Conservation (phyloP, 2,329 filamentous ascomycete species). For the Pezicula radicicola region DNA sequence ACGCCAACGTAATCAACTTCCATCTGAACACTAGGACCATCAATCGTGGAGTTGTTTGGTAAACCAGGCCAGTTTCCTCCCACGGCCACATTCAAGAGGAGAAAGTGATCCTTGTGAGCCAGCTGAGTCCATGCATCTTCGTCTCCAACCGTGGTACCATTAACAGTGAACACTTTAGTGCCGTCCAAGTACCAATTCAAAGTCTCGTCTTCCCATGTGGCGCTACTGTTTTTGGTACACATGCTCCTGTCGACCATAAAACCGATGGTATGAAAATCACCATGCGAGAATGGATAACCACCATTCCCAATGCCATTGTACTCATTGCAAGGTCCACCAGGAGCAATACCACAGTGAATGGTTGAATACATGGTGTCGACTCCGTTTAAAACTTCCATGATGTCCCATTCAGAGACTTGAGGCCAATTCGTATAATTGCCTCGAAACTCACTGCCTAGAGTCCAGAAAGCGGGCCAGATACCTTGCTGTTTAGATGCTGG, state of each 20-base stretch:
- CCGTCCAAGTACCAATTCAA: conserved; percentile 35
- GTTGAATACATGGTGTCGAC: conserved; percentile 31
- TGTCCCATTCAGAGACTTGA: conserved; percentile 39
- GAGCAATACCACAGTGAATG: conserved; percentile 38
- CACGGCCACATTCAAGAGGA: conserved; percentile 38
- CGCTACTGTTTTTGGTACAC: conserved; percentile 1
- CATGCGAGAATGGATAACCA: conserved; percentile 19
- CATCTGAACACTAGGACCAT: conserved; percentile 30
- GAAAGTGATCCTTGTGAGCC: conserved; percentile 28
- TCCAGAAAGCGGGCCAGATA: conserved; percentile 47
- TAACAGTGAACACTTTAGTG: conserved; percentile 22
- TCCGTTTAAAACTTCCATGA: conserved; percentile 42
- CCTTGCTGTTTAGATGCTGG: conserved; percentile 28
- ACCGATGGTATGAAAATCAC: conserved; percentile 31
- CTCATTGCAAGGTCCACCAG: conserved; percentile 40
- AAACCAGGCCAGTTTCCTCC: conserved; percentile 32
- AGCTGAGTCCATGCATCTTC: conserved; percentile 28
- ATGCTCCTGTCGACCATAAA: conserved; percentile 31
- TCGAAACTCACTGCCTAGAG: conserved; percentile 37
- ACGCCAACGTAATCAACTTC: conserved; percentile 39
- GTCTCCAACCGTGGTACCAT: conserved; percentile 23
- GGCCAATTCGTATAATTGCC: conserved; percentile 39
- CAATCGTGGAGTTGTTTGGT: conserved; percentile 31
- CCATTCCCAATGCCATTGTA: conserved; percentile 30
- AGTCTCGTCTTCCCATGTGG: conserved; percentile 25